Evolutionary conservation across 768 basidiomycete genomes (phyloP), one percentile per base, ranked within the genome.

Genomic region (Boletus reticuloceps): DNA sequence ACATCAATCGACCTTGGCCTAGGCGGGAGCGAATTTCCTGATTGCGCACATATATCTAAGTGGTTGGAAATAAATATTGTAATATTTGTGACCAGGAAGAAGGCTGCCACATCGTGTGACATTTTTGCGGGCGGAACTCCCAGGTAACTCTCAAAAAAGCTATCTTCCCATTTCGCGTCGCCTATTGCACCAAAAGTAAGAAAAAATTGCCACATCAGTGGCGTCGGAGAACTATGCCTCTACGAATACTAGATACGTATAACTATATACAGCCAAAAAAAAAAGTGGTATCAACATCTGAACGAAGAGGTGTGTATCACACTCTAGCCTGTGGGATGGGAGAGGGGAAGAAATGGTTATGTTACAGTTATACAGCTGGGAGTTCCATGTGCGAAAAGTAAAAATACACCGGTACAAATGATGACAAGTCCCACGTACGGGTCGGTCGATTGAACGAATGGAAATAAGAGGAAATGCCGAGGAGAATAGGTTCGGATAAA

Each of bases 261-360:
- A 68, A 68, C 69, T 68, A 70, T 68, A 64, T 66, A 69, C 64
- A 66, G 31, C 42, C 53, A 58, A 58, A 40, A 55, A 39, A n/a
- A 13, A 13, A 10, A 14, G 8, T 44, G 45, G 50, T 57, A 57
- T 55, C 53, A 50, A 47, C 10, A 34, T 53, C 37, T 48, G 58
- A 61, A 63, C 63, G 37, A 56, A 64, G 51, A 22, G 22, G 56
- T 25, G 42, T 55, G 58, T 55, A 39, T 55, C 56, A 45, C 53
- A 39, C 36, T 38, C 54, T 58, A 40, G 39, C 46, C 41, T 51
- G 32, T 38, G 22, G 42, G 25, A 16, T 7, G 29, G 53, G 48
- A 37, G 39, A 19, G 32, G n/a, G 13, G 19, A 20, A 13, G 25
- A 34, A 16, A 38, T 20, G 44, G 22, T 45, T 41, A 54, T 64